Conservation (phyloP, 768 basidiomycete species). For the Lactarius deliciosus region DNA sequence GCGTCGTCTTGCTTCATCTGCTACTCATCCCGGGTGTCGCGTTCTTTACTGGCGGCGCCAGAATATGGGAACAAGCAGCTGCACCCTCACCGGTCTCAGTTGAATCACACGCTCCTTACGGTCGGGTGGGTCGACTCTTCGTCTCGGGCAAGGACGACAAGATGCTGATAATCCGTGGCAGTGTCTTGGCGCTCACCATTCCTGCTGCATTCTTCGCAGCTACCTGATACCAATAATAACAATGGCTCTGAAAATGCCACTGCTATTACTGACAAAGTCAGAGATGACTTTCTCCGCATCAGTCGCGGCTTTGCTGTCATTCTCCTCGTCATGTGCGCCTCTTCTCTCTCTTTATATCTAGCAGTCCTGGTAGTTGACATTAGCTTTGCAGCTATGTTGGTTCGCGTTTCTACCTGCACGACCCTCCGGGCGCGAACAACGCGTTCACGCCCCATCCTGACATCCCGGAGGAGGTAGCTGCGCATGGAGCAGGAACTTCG, state of each 20-base stretch:
- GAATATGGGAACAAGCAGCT: conserved; percentile 63
- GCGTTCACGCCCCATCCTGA: conserved; percentile 43
- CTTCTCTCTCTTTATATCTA: not conserved
- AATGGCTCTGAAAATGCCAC: conserved; percentile 26
- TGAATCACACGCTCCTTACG: conserved; percentile 68
- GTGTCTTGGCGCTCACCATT: conserved; percentile 60
- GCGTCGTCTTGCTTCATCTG: conserved; percentile 72
- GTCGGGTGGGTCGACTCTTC: conserved; percentile 51
- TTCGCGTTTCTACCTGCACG: conserved; percentile 67
- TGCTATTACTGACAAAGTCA: conserved; percentile 45
- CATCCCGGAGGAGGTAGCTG: conserved; percentile 37
- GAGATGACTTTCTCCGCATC: conserved; percentile 52
- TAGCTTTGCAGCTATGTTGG: conserved; percentile 50
- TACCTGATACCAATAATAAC: conserved; percentile 43
- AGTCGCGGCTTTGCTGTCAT: conserved; percentile 66
- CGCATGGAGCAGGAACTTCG: conserved; percentile 44
- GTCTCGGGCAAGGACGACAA: not conserved
- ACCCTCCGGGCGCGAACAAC: conserved; percentile 64
- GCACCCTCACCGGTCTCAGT: conserved; percentile 60
- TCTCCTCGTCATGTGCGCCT: conserved; percentile 55
- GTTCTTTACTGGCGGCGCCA: conserved; percentile 72
- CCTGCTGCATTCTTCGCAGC: conserved; percentile 71
- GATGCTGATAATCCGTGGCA: conserved; percentile 30
- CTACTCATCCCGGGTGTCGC: conserved; percentile 68
- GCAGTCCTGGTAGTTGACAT: not conserved